Conservation (phyloP, 2,329 filamentous ascomycete genomes). For the Aspergillus viridinutans region DNA sequence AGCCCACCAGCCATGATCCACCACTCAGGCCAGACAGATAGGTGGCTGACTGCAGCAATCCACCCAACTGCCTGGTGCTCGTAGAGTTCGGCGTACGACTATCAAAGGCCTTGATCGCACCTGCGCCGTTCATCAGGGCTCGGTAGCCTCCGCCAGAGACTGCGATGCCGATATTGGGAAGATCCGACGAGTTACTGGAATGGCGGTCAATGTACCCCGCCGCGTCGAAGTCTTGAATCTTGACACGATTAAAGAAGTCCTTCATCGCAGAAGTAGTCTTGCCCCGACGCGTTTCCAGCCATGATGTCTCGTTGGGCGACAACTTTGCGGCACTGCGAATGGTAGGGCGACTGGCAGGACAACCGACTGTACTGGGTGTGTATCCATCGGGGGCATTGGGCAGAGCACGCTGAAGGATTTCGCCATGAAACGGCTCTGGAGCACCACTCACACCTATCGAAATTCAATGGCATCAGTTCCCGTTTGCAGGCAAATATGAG, state of each 20-base stretch:
- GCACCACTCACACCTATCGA: conserved; percentile 16
- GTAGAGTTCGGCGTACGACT: conserved; percentile 62
- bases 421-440: conserved; percentile 6
- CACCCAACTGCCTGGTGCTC: conserved; percentile 65
- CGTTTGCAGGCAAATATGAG: background rate
- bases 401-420: conserved; percentile 38
- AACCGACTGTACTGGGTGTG: conserved; percentile 63
- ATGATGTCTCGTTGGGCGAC: conserved; percentile 67
- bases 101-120: conserved; percentile 76
- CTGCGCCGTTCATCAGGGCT: conserved; percentile 82
- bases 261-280: conserved; percentile 71
- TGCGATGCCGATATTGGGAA: conserved; percentile 72
- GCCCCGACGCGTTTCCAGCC: conserved; percentile 67
- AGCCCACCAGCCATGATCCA: conserved; percentile 79
- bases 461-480: background rate
- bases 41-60: conserved; percentile 74
- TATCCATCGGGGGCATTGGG: conserved; percentile 66
- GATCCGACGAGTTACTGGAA: conserved; percentile 50
- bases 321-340: conserved; percentile 63
- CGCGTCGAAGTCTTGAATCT: conserved; percentile 76
- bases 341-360: conserved; percentile 63
- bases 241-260: conserved; percentile 65
- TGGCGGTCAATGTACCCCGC: conserved; percentile 63
- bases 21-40: conserved; percentile 81
- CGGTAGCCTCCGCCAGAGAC: conserved; percentile 82